Percentiles rank a stretch among this genome's conserved stretches.
Evolutionary conservation across 345 rosid genomes (phyloP).

Genomic region (Anastatica hierochuntica): DNA sequence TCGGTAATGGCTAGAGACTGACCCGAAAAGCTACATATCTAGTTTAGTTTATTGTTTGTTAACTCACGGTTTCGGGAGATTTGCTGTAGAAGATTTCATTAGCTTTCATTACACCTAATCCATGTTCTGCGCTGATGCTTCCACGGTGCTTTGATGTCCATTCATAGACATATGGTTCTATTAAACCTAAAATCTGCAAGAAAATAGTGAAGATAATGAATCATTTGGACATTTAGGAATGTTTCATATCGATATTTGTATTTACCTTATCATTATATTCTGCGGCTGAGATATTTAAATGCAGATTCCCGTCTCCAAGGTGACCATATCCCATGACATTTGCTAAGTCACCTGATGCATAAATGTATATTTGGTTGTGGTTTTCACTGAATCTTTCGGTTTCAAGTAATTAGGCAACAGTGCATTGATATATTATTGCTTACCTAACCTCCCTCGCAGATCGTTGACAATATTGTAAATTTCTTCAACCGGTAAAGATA

Average conservation of each 20-base stretch:
- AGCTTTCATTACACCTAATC: slow-evolving; percentile 90
- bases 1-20: too few relatives aligned
- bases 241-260: not conserved
- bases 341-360: slow-evolving; percentile 50
- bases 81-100: slow-evolving; percentile 74
- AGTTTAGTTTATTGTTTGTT: not conserved
- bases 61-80: slow-evolving; percentile 60
- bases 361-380: not conserved
- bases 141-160: slow-evolving; percentile 90
- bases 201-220: not conserved
- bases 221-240: slow-evolving; percentile 1
- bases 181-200: slow-evolving; percentile 60
- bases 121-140: slow-evolving; percentile 97
- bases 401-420: not conserved
- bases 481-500: slow-evolving; percentile 77
- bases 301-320: slow-evolving; percentile 92
- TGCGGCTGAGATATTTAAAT: slow-evolving; percentile 71
- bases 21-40: too few relatives aligned
- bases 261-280: slow-evolving; percentile 51
- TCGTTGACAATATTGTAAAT: slow-evolving; percentile 78
- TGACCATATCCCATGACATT: slow-evolving; percentile 85
- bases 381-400: not conserved
- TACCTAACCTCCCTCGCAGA: slow-evolving; percentile 69
- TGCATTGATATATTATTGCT: slow-evolving; percentile 5
- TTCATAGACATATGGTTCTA: slow-evolving; percentile 86